phyloP scores from a whole-genome alignment of 2,329 filamentous ascomycete species.

The Fusarium sterilihyphosum region DNA sequence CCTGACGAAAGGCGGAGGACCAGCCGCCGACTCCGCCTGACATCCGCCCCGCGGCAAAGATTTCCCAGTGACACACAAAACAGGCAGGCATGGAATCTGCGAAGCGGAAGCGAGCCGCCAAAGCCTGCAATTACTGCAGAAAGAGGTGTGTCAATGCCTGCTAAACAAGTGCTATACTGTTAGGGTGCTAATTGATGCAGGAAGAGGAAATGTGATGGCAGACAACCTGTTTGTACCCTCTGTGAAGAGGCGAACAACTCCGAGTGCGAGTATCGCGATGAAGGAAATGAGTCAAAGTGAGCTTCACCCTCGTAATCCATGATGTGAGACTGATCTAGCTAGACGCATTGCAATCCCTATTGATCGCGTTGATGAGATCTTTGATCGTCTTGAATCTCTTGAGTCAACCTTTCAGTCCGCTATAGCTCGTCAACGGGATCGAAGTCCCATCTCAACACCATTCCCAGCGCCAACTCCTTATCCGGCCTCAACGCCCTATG shows the following conservation, averaged over 20 bases:
- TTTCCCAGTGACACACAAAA: constrained; percentile 6
- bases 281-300: constrained; percentile 8
- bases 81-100: constrained; percentile 27
- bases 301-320: accelerated
- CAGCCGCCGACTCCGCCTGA: constrained; percentile 23
- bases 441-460: constrained; percentile 10
- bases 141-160: constrained; percentile 16
- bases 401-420: constrained; percentile 24
- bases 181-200: not conserved
- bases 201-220: constrained; percentile 36
- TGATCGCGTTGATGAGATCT: constrained; percentile 34
- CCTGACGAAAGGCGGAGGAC: not conserved
- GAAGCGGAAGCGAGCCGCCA: constrained; percentile 39
- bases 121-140: constrained; percentile 37
- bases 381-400: constrained; percentile 25
- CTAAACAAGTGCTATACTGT: not conserved
- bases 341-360: constrained; percentile 9
- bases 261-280: constrained; percentile 32
- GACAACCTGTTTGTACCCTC: constrained; percentile 30
- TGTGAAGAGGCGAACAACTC: constrained; percentile 36
- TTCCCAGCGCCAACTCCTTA: constrained; percentile 16
- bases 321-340: accelerated
- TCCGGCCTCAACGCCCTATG: not conserved
- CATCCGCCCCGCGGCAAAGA: constrained; percentile 28
- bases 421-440: constrained; percentile 15